A percentile compares a stretch with the other conserved stretches of the same genome.
Evolutionary conservation across 2,329 filamentous ascomycete species (phyloP).

Genomic region (Dactylellina drechsleri): DNA sequence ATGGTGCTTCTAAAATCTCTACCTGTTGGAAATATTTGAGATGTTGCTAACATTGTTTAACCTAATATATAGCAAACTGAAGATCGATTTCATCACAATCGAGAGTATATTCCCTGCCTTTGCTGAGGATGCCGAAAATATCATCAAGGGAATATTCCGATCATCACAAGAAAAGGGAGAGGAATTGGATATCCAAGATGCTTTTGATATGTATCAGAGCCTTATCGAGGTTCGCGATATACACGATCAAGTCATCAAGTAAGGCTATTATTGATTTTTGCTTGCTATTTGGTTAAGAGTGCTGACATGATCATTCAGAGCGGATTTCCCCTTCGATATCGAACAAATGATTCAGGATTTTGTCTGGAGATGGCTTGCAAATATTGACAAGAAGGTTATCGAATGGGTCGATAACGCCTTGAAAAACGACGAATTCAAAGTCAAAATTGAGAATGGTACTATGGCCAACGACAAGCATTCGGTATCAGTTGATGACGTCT

Average conservation of each 20-base stretch:
- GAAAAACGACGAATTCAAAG: slow-evolving; percentile 86
- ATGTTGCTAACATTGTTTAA: slow-evolving; percentile 55
- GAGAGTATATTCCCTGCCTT: slow-evolving; percentile 89
- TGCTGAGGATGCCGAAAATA: slow-evolving; percentile 85
- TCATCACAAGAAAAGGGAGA: slow-evolving; percentile 74
- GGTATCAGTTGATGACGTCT: slow-evolving; percentile 90
- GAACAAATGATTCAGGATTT: slow-evolving; percentile 88
- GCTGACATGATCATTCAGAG: slow-evolving; percentile 54
- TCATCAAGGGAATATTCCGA: slow-evolving; percentile 82
- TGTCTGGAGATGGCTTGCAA: slow-evolving; percentile 92
- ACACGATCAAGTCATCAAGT: slow-evolving; percentile 71
- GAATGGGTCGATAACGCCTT: slow-evolving; percentile 90
- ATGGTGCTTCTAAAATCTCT: slow-evolving; percentile 3
- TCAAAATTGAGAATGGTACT: slow-evolving; percentile 70
- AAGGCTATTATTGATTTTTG: slow-evolving; percentile 2
- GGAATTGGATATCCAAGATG: slow-evolving; percentile 88
- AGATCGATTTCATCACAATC: slow-evolving; percentile 65
- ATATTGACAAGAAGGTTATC: slow-evolving; percentile 80
- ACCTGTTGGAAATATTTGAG: not conserved
- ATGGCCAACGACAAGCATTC: slow-evolving; percentile 74
- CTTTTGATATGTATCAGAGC: slow-evolving; percentile 91
- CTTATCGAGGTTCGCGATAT: slow-evolving; percentile 84
- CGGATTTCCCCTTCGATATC: slow-evolving; percentile 85
- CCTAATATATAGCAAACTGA: slow-evolving; percentile 67
- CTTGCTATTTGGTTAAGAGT: no score